Base-by-base conservation (phyloP, 352 stramenopile genomes). In the Globisporangium takayamanum region DNA sequence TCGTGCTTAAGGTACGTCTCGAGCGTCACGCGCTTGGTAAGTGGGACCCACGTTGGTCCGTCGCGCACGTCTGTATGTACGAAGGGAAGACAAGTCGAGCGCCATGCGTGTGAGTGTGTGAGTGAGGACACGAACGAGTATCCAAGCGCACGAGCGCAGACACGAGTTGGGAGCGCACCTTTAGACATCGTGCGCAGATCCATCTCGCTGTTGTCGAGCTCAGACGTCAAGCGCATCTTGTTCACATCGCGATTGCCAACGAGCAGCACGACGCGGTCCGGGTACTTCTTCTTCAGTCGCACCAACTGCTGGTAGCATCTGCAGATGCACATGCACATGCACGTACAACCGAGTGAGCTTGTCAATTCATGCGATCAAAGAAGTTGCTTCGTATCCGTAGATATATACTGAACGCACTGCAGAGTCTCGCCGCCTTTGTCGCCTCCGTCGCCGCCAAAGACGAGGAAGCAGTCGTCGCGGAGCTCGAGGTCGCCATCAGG, bases 211-310 rank as follows among this genome's bases (percentile, higher is more conserved):
- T 95, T 72, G 25, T 75, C 72, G 5, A 96, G 62, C 63, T 97
- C 90, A 1, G 80, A 86, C 11, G 81, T 90, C 30, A 96, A 75
- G 30, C 89, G 69, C 59, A 98, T 86, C 67, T 98, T 98, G 74
- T 97, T 97, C 52, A 97, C 78, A 71, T 98, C 92, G 52, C 92
- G 87, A 63, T 98, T 98, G 14, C 92, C 92, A 44, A 95, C 92
- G 49, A 98, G 80, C 49, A 98, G 70, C 68, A 95, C 82, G 15
- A 97, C 91, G 50, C 87, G 87, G 36, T 94, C 76, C 0, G 86
- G 89, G 67, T 97, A 82, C 33, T 76, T 66, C 57, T 86, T 76
- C 70, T 97, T 97, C 8, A 98, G 73, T 3, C 69, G 72, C 45
- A 97, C 73, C 28, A 98, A 76, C 62, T 92, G 69, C 47, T 84